A percentile compares a stretch with the other conserved stretches of the same genome.
Evolutionary conservation across 2,329 filamentous ascomycete species (phyloP).

Genomic region (Reticulascus tulasneorum): DNA sequence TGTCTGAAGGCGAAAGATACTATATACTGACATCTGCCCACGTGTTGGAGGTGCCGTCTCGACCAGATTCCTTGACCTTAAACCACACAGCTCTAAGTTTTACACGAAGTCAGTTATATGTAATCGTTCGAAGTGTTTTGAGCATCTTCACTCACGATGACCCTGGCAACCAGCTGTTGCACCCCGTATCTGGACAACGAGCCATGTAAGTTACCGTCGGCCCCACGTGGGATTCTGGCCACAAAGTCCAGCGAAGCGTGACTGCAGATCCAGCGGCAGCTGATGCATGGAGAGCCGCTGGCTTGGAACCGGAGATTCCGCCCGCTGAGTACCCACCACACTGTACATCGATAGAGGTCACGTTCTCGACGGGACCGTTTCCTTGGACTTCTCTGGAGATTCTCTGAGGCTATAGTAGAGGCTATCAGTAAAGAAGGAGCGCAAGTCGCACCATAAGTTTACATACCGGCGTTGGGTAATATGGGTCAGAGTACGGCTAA

Average conservation of each 20-base stretch:
- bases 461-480: conserved; percentile 5
- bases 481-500: conserved; percentile 19
- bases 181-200: conserved; percentile 48
- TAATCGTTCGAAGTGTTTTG: too few species aligned
- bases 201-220: conserved; percentile 59
- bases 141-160: too few species aligned
- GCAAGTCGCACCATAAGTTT: neutral
- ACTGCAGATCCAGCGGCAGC: conserved; percentile 51
- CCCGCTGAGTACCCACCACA: conserved; percentile 50
- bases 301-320: conserved; percentile 43
- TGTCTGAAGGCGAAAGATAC: conserved; percentile 6
- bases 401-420: conserved; percentile 33
- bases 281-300: conserved; percentile 50
- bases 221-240: conserved; percentile 47
- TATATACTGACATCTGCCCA: conserved; percentile 45
- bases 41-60: conserved; percentile 41
- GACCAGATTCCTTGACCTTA: conserved; percentile 48
- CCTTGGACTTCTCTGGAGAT: conserved; percentile 54
- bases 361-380: conserved; percentile 54
- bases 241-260: conserved; percentile 51
- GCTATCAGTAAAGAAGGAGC: neutral
- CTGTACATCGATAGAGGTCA: conserved; percentile 50
- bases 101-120: conserved; percentile 18
- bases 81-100: conserved; percentile 51
- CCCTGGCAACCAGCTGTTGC: conserved; percentile 45